These are phyloP conservation scores for Calonectria hongkongensis DNA, from an alignment of 2,329 filamentous ascomycete species.

Conservation along the genomic window DNA sequence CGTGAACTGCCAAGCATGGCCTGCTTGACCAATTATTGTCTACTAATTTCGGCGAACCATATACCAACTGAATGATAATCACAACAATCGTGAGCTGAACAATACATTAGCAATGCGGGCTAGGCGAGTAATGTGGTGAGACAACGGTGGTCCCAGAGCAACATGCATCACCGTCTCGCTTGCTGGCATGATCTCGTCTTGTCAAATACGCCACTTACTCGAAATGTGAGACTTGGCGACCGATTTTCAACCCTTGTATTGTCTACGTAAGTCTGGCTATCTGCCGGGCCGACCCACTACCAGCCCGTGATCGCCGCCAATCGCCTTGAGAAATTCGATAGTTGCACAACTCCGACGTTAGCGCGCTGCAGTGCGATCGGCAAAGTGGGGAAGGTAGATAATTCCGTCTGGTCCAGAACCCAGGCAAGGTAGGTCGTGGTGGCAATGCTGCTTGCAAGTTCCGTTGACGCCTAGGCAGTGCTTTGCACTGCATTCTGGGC, in stretches of 20 bases:
- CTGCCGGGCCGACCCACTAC: background rate
- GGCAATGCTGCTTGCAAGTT: background rate
- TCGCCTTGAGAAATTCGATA: background rate
- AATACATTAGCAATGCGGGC: background rate
- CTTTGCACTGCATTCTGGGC: background rate
- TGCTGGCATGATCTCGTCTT: conserved; percentile 1
- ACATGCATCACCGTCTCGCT: background rate
- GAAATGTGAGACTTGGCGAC: background rate
- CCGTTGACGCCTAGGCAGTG: background rate
- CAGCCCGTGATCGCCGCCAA: background rate
- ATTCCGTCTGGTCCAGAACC: background rate
- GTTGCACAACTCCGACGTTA: background rate
- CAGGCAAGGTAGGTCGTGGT: background rate
- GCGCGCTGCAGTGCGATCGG: background rate
- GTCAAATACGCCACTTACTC: background rate
- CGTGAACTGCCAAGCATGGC: background rate
- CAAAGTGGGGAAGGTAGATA: background rate
- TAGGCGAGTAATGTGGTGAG: background rate
- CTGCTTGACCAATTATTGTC: background rate
- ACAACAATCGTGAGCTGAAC: background rate
- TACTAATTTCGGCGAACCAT: background rate
- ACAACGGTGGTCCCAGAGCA: background rate
- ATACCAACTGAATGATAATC: background rate
- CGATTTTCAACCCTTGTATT: background rate
- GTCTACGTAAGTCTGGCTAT: background rate